phyloP scores from a whole-genome alignment of 495 filamentous ascomycete species.

The Talaromyces nanjingensis region DNA sequence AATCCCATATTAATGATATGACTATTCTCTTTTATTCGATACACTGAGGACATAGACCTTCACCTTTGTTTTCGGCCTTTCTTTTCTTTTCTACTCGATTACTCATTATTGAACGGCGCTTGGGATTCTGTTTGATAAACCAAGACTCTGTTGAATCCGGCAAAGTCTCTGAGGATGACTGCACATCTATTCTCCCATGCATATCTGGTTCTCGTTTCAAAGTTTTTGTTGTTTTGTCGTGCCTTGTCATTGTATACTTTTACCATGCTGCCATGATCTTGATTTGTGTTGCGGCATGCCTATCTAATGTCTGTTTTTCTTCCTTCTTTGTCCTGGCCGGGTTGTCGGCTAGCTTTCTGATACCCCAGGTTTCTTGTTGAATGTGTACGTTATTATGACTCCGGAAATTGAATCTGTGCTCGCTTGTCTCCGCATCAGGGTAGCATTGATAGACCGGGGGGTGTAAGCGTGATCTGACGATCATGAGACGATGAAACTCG shows the following conservation, averaged over 20 bases:
- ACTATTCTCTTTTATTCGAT: not conserved
- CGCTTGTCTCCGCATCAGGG: not conserved
- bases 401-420: not conserved
- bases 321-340: not conserved
- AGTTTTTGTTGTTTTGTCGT: conserved; percentile 10
- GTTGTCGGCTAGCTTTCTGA: conserved; percentile 9
- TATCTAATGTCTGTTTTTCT: not conserved
- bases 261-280: not conserved
- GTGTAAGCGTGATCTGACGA: not conserved
- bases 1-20: not conserved
- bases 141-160: conserved; percentile 12
- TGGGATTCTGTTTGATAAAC: not conserved
- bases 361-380: conserved; percentile 8
- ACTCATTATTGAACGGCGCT: conserved; percentile 14
- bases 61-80: conserved; percentile 11
- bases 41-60: not conserved
- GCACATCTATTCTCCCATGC: not conserved
- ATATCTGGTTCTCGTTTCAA: conserved; percentile 12
- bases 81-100: conserved; percentile 15
- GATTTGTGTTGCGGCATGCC: not conserved
- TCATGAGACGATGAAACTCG: not conserved
- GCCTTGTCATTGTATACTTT: conserved; percentile 14
- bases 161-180: conserved; percentile 12
- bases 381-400: not conserved
- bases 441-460: not conserved